These are phyloP conservation scores for Pyropia yezoensis DNA, from an alignment of 23 red algal genomes.

Conservation along the genomic window DNA sequence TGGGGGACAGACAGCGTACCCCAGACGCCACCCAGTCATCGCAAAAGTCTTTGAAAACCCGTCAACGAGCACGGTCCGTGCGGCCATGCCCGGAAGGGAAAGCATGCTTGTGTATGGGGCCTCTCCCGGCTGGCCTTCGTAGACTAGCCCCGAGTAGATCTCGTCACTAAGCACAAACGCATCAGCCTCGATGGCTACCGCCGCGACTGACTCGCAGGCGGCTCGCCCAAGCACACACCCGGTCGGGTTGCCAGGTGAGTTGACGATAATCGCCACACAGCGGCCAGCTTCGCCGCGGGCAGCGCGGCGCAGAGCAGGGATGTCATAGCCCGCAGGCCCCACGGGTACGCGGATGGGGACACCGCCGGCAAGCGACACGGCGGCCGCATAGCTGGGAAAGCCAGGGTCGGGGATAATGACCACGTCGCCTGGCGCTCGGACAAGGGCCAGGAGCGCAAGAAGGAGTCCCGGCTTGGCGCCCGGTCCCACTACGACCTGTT, in stretches of 20 bases:
- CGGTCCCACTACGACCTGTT: constrained; percentile 80
- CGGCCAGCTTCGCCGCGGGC: constrained; percentile 32
- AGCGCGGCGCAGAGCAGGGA: constrained; percentile 21
- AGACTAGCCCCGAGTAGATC: constrained; percentile 67
- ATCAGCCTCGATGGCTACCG: constrained; percentile 26
- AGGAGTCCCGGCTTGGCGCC: constrained; percentile 93
- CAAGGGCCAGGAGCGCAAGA: constrained; percentile 48
- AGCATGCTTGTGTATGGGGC: constrained; percentile 17
- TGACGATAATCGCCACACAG: constrained; percentile 33
- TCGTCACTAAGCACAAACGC: constrained; percentile 83
- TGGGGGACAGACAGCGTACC: constrained; percentile 74
- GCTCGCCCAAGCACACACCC: constrained; percentile 58
- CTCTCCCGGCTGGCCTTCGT: constrained; percentile 4
- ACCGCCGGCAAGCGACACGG: constrained; percentile 53
- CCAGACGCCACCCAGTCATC: constrained; percentile 95
- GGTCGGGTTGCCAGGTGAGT: constrained; percentile 94
- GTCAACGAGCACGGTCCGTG: constrained; percentile 83
- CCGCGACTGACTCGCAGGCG: constrained; percentile 26
- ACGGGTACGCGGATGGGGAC: constrained; percentile 41
- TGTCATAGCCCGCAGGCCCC: constrained; percentile 40
- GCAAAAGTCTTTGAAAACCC: constrained; percentile 94
- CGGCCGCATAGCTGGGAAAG: constrained; percentile 83
- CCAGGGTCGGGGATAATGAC: constrained; percentile 91
- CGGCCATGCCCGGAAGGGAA: constrained; percentile 44
- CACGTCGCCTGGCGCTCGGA: constrained; percentile 50